These are phyloP conservation scores for Wickerhamomyces ciferrii DNA, from an alignment of 805 yeast genomes.

Conservation along the genomic window DNA sequence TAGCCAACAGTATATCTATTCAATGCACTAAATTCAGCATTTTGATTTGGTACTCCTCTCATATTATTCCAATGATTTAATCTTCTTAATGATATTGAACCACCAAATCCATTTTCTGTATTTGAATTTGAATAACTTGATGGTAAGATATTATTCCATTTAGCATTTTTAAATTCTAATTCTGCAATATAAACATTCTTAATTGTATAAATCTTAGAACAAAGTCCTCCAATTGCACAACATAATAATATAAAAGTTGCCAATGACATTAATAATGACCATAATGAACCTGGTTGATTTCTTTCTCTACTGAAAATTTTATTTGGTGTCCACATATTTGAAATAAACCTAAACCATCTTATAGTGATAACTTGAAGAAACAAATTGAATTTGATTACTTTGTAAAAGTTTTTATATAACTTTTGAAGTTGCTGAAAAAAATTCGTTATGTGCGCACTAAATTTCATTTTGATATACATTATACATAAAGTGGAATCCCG, in stretches of 20 bases:
- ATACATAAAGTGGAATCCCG: too few species aligned
- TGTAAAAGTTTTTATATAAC: too few species aligned
- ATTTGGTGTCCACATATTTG: neutral
- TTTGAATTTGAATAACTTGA: neutral
- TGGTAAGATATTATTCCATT: neutral
- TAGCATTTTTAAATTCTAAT: neutral
- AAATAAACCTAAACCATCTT: too few species aligned
- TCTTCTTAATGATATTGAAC: neutral
- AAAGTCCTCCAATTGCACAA: neutral
- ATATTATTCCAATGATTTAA: neutral
- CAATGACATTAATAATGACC: neutral
- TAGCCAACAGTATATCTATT: neutral
- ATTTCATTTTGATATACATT: neutral
- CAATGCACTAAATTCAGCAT: neutral
- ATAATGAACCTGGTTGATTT: neutral
- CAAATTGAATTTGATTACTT: too few species aligned
- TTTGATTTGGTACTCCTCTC: neutral
- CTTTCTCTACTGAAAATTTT: neutral
- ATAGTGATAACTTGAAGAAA: too few species aligned
- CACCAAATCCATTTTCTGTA: too few species aligned
- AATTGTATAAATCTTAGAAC: neutral
- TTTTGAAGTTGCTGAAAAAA: neutral
- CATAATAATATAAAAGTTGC: neutral
- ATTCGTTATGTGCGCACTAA: neutral
- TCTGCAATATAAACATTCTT: neutral